Base-by-base conservation (phyloP, 1,284 basidiomycete species). In the Pseudozyma sp. region DNA sequence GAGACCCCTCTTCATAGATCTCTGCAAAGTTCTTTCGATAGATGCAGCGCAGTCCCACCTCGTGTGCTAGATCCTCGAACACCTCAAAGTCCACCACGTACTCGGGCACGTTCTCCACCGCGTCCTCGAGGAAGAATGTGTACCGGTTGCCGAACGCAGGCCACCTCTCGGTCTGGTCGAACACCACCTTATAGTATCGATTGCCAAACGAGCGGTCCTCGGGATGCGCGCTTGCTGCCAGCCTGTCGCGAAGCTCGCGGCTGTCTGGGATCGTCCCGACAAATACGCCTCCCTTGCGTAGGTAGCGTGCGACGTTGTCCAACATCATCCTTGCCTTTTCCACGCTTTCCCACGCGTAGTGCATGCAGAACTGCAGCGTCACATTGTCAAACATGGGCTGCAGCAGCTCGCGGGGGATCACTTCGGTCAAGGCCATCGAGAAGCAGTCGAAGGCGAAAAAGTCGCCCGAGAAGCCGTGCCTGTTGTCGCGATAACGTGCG, bases 361-460 rank as follows among this genome's bases (percentile, higher is more conserved):
- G 97, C 93, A 99, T 97, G 86, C 96, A 99, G 85, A 99, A 99
- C 84, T 99, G 97, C 91, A 98, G 92, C 2, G 93, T 92, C 19
- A 99, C 94, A 52, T 93, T 93, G 84, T 98, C 95, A 83, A 97
- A 97, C 11, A 89, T 90, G 34, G 74, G 84, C 16, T 85, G 73
- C 82, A 88, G 67, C 88, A 88, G 86, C 14, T 88, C 86, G 0
- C 88, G 87, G 0, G 92, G 87, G n/a, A 97, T 88, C 16, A 88
- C 90, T 48, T 89, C 88, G 9, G 88, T 87, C 44, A 99, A 87
- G 2, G 91, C 86, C 70, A 91, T 88, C 85, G 88, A 71, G 83
- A 93, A 99, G 85, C 95, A 98, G 85, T 99, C 97, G 47, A 95
- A 86, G 3, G 93, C 89, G 66, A 89, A 91, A 81, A 99, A 98